Percentiles rank a stretch among this genome's conserved stretches.
phyloP scores from a whole-genome alignment of 2,329 filamentous ascomycete genomes.

The Zalaria sp. region DNA sequence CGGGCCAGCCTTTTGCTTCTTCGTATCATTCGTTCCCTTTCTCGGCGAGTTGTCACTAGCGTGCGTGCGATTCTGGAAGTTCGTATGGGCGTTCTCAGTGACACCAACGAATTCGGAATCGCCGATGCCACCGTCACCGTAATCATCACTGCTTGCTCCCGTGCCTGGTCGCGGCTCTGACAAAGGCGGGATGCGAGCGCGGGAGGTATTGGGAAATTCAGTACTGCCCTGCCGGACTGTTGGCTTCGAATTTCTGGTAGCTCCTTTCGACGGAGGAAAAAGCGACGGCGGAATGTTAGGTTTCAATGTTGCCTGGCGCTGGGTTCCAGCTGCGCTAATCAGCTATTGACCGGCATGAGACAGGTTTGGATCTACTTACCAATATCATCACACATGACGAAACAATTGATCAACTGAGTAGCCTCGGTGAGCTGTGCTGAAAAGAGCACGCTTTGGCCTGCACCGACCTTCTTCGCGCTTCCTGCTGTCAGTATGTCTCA shows the following conservation, averaged over 20 bases:
- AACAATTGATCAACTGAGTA: constrained; percentile 48
- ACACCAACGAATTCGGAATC: constrained; percentile 38
- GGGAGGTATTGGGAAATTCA: neutral
- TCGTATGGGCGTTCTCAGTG: constrained; percentile 20
- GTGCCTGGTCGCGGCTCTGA: neutral
- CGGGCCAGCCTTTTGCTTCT: neutral
- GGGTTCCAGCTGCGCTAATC: constrained; percentile 36
- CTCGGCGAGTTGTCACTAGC: too few species aligned
- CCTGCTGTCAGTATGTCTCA: constrained; percentile 10
- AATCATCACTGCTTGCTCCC: constrained; percentile 23
- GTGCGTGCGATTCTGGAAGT: too few species aligned
- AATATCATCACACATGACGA: constrained; percentile 75
- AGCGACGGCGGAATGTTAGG: constrained; percentile 31
- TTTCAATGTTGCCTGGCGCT: constrained; percentile 37
- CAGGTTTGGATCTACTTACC: constrained; percentile 26
- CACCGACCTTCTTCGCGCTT: constrained; percentile 51
- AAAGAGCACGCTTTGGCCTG: constrained; percentile 46
- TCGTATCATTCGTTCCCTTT: too few species aligned
- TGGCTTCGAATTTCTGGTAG: constrained; percentile 26
- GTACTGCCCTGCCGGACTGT: constrained; percentile 27
- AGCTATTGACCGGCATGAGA: neutral
- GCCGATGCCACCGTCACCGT: constrained; percentile 37
- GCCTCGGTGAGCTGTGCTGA: constrained; percentile 39
- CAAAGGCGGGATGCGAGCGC: neutral
- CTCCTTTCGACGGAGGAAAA: constrained; percentile 26